These are phyloP conservation scores for Aspergillus aculeatus DNA, from an alignment of 2,329 filamentous ascomycete genomes.

Conservation along the genomic window DNA sequence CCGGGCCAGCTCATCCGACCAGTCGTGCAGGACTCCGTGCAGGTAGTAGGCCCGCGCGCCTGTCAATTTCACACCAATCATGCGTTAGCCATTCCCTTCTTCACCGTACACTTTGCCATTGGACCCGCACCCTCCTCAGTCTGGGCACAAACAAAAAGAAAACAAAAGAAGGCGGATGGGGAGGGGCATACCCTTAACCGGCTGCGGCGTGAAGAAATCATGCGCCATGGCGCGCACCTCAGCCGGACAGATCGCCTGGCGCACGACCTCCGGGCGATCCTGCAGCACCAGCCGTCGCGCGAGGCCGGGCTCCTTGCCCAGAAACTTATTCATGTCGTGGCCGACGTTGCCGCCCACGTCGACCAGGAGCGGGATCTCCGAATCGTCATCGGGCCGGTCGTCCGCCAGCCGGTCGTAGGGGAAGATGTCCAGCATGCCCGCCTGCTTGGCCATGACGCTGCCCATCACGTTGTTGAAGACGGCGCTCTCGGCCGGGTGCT, in stretches of 20 bases:
- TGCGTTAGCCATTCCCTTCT: neutral
- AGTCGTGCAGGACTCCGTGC: conserved; percentile 24
- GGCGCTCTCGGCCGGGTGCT: neutral
- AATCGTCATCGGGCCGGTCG: neutral
- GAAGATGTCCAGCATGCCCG: conserved; percentile 2
- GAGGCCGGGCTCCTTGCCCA: neutral
- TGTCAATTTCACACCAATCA: conserved; percentile 1
- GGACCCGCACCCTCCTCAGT: too few species aligned
- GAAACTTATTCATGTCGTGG: conserved; percentile 6
- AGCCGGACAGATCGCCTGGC: neutral
- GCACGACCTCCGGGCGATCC: conserved; percentile 2
- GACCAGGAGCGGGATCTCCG: neutral
- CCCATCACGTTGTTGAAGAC: conserved; percentile 8
- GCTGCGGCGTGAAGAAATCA: conserved; percentile 8
- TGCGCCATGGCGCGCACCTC: conserved; percentile 5
- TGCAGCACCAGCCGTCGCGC: neutral
- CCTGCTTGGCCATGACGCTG: conserved; percentile 5
- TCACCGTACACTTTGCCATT: neutral
- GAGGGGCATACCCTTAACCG: neutral
- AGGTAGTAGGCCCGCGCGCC: conserved; percentile 31
- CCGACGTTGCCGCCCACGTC: conserved; percentile 7
- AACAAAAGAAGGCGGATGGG: neutral
- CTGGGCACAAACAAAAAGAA: too few species aligned
- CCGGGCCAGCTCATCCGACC: conserved; percentile 29
- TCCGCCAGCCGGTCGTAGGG: neutral